Evolutionary conservation across 163 green algal species (phyloP), one percentile per base, ranked within the genome.

Genomic region (Scenedesmus sp.): DNA sequence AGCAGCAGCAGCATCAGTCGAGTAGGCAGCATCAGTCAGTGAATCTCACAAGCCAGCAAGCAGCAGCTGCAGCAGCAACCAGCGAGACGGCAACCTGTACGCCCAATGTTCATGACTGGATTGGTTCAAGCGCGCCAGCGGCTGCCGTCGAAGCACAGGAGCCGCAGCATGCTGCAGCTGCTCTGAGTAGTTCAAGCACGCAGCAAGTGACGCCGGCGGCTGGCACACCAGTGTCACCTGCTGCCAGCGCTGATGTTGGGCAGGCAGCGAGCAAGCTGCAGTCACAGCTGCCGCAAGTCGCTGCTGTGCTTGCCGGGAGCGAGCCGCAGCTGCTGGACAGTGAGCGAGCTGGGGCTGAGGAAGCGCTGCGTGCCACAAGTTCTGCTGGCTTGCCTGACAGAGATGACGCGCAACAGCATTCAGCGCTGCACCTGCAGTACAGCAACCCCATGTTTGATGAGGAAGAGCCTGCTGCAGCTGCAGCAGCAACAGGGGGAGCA

Each of bases 381-480:
- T 46, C 34, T 10, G 23, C 2, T 79, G 23, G 23, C 23, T 46
- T 2, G 4, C 3, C 70, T 15, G 70, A 52, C 4, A 16, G 3
- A 13, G 70, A 15, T 23, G 70, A 79, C 23, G 70, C 5, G 18
- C 70, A 79, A 20, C 66, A 76, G 70, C 70, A 79, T 79, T 4
- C 70, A 79, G 70, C 23, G 3, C 70, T 79, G 70, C 70, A 79
- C 13, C 70, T 79, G 70, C 70, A 79, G 70, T 79, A 79, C 70
- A 79, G 70, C 70, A 79, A 79, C 70, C 70, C 23, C 70, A 79
- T 79, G 70, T 79, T 79, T 84, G 76, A 23, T 59, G 76, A 84
- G 34, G 12, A 84, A 10, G 34, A n/a, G 34, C 26, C 34, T 15
- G 5, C 74, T 52, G n/a, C 70, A 81, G 70, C 70, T 52, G 74